Base-by-base conservation (phyloP, 192 early-diverging fungal genomes). In the Borealophlyctis nickersoniae region DNA sequence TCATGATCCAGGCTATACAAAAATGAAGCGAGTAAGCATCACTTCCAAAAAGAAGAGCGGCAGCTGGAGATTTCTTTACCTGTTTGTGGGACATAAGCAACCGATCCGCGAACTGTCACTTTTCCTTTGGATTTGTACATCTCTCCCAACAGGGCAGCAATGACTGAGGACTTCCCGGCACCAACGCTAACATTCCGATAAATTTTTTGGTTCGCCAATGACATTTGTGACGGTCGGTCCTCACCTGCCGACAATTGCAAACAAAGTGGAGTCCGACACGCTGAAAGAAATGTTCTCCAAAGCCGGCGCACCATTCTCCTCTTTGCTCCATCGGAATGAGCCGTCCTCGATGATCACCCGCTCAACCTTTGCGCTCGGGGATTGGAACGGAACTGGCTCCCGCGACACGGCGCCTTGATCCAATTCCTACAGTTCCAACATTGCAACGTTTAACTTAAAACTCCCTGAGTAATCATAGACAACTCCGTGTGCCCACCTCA, bases 1-100 rank as follows among this genome's bases (percentile, higher is more conserved):
- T 99, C 86, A 94, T 89, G 45, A 99, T 90, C 95, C 95, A 99
- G 1, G 97, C 84, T n/a, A n/a, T n/a, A n/a, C 3, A 87, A 84
- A 34, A 87, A 72, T 65, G 30, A 79, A 51, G 33, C 33, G 53
- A 23, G 14, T 54, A 16, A 19, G 24, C 52, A 62, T 62, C 33
- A 66, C 63, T 53, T 66, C 65, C 45, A 75, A 63, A 34, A 63
- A 26, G 22, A 5, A 13, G 36, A 26, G 56, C 4, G 50, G 7
- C 45, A 39, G 48, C 64, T 29, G n/a, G n/a, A n/a, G n/a, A n/a
- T n/a, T n/a, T n/a, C n/a, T n/a, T n/a, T n/a, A n/a, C n/a, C n/a
- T 49, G 74, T 85, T 69, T 91, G 89, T 19, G 85, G 75, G n/a
- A 86, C 89, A 69, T 91, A 90, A 3, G 91, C 89, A 31, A 89